Base-by-base conservation (phyloP, 202 grass and related monocot genomes). In the Elaeis oleifera region DNA sequence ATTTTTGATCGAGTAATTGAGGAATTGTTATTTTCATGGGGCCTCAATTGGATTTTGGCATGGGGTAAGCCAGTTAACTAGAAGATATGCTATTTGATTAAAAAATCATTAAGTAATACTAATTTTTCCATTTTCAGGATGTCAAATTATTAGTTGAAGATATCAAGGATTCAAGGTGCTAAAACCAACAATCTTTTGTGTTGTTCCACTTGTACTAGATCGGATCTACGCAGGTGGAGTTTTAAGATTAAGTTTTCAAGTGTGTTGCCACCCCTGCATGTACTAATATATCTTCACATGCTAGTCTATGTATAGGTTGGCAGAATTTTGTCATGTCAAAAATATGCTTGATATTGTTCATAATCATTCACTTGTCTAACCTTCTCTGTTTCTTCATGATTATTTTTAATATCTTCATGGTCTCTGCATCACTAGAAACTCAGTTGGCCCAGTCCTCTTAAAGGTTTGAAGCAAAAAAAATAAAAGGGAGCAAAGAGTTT, bases 201-300 rank as follows among this genome's bases (percentile, higher is more conserved):
- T 87, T 39, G 91, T 96, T 79, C 91, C 91, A 36, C 87, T 81
- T 88, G 91, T 96, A 53, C 78, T 96, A 3, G 87, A 96, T 29
- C 80, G 81, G 54, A 90, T 96, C 50, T 96, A 85, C 82, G 85
- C 84, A 71, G 87, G 91, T 96, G 23, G 23, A 81, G 60, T 11
- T 6, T 20, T 32, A 48, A 63, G 23, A 18, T 63, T 49, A 31
- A 17, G 11, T 49, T 49, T 63, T 11, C 19, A 22, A 63, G 19
- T 49, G 29, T 16, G 5, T 48, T 19, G 51, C 16, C 16, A 16
- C 18, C n/a, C 3, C 5, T 26, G 8, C 14, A 24, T 11, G 20
- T 3, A 22, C 9, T 11, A 32, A 6, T 5, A 32, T 32, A 32
- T 1, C 29, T 32, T 5, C 29, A 32, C 6, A 6, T 32, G 5